Percentiles rank a stretch among this genome's conserved stretches.
These are phyloP conservation scores for Cenchrus purpureus DNA, from an alignment of 176 grass and related monocot genomes.

Conservation along the genomic window DNA sequence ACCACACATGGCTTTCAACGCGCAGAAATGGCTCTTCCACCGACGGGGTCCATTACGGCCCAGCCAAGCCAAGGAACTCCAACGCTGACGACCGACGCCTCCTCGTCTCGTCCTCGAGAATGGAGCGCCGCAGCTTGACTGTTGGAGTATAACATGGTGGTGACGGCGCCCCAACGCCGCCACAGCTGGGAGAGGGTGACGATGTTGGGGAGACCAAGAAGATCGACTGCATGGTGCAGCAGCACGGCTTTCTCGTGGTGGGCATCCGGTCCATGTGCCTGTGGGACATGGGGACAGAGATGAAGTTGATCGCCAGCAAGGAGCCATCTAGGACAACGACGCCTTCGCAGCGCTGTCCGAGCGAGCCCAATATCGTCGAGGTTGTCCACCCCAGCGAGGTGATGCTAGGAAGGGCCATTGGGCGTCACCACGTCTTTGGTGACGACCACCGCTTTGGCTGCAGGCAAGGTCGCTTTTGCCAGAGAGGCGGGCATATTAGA, in stretches of 20 bases:
- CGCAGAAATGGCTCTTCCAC: slow-evolving; percentile 86
- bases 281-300: slow-evolving; percentile 96
- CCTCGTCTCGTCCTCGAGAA: slow-evolving; percentile 65
- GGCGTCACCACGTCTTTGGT: neutral
- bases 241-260: slow-evolving; percentile 33
- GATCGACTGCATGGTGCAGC: slow-evolving; percentile 57
- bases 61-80: slow-evolving; percentile 70
- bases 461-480: neutral
- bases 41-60: slow-evolving; percentile 40
- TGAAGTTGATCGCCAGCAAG: slow-evolving; percentile 97
- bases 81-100: slow-evolving; percentile 83
- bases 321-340: slow-evolving; percentile 91
- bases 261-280: slow-evolving; percentile 62
- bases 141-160: slow-evolving; percentile 59
- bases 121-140: slow-evolving; percentile 57
- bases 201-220: slow-evolving; percentile 88
- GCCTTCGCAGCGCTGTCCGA: slow-evolving; percentile 73
- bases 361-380: slow-evolving; percentile 74
- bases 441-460: neutral
- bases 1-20: slow-evolving; percentile 17
- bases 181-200: slow-evolving; percentile 8
- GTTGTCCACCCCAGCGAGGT: slow-evolving; percentile 62
- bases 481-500: slow-evolving; percentile 23
- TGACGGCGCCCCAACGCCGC: slow-evolving; percentile 23
- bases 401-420: slow-evolving; percentile 34